Evolutionary conservation across 306 rosid species (phyloP).

Genomic region (Macrotyloma uniflorum): DNA sequence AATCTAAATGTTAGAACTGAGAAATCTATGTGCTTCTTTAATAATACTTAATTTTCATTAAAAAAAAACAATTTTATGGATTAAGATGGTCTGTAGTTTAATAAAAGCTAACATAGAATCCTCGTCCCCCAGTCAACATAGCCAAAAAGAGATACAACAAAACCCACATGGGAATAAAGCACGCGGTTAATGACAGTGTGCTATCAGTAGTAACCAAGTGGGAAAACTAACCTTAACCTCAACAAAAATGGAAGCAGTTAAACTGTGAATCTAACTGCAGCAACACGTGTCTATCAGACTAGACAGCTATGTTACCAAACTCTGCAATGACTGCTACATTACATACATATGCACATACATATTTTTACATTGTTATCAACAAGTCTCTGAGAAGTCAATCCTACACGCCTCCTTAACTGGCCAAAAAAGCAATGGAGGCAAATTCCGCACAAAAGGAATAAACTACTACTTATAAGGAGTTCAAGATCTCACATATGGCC

Average conservation of each 20-base stretch:
- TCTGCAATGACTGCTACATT: conserved; percentile 15
- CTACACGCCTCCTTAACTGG: conserved; percentile 37
- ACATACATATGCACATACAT: conserved; percentile 13
- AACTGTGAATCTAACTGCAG: background rate
- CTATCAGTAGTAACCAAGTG: background rate
- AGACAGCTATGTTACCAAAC: conserved; percentile 5
- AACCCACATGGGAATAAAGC: background rate
- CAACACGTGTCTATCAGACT: background rate
- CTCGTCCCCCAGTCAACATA: background rate
- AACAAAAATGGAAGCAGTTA: conserved; percentile 7
- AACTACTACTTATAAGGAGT: conserved; percentile 36
- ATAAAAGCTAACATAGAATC: background rate
- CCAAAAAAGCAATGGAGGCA: conserved; percentile 36
- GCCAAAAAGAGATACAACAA: background rate
- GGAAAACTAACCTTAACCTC: background rate
- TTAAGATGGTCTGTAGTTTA: background rate
- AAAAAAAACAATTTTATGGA: background rate
- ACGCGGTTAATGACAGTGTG: background rate
- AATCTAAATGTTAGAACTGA: background rate
- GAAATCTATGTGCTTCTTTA: background rate
- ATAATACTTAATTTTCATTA: background rate
- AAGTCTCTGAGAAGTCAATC: conserved; percentile 31
- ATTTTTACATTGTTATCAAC: conserved; percentile 28
- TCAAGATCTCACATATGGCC: conserved; percentile 53
- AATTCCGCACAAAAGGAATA: conserved; percentile 28